These are phyloP conservation scores for Myxozyma monticola DNA, from an alignment of 805 yeast genomes.

Conservation along the genomic window DNA sequence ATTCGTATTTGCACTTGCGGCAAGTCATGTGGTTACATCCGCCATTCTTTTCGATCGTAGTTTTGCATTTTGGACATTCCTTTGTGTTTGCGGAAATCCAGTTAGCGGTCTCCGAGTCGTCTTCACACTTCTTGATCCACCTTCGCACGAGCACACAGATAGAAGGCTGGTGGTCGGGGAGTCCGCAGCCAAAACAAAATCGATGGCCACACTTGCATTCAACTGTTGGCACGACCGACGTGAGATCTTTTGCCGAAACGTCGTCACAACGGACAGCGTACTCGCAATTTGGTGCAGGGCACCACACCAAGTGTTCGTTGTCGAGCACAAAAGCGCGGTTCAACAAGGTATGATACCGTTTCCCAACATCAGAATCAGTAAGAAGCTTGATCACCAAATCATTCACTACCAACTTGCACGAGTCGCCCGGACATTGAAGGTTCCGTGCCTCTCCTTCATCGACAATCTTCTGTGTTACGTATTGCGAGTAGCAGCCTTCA, in stretches of 20 bases:
- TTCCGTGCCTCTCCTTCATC: slow-evolving; percentile 40
- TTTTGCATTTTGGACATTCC: slow-evolving; percentile 77
- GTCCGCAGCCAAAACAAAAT: slow-evolving; percentile 76
- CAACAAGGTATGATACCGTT: slow-evolving; percentile 33
- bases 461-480: slow-evolving; percentile 49
- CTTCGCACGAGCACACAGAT: slow-evolving; percentile 66
- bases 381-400: slow-evolving; percentile 40
- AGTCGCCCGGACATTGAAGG: slow-evolving; percentile 67
- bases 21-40: slow-evolving; percentile 98
- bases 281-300: slow-evolving; percentile 83
- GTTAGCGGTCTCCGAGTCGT: slow-evolving; percentile 82
- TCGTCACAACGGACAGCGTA: slow-evolving; percentile 50
- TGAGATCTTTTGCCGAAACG: slow-evolving; percentile 28
- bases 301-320: slow-evolving; percentile 59
- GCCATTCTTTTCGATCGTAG: slow-evolving; percentile 86
- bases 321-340: slow-evolving; percentile 52
- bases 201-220: slow-evolving; percentile 63
- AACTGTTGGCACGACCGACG: slow-evolving; percentile 62
- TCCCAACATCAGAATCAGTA: slow-evolving; percentile 36
- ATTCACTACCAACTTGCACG: slow-evolving; percentile 47
- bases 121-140: slow-evolving; percentile 80
- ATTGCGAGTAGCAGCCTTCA: slow-evolving; percentile 62
- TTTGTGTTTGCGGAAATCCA: slow-evolving; percentile 88
- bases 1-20: slow-evolving; percentile 69
- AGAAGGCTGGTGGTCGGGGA: slow-evolving; percentile 80